Percentiles rank a stretch among this genome's conserved stretches.
Conservation (phyloP, 257 asterid genomes). For the Nicotiana tabacum region DNA sequence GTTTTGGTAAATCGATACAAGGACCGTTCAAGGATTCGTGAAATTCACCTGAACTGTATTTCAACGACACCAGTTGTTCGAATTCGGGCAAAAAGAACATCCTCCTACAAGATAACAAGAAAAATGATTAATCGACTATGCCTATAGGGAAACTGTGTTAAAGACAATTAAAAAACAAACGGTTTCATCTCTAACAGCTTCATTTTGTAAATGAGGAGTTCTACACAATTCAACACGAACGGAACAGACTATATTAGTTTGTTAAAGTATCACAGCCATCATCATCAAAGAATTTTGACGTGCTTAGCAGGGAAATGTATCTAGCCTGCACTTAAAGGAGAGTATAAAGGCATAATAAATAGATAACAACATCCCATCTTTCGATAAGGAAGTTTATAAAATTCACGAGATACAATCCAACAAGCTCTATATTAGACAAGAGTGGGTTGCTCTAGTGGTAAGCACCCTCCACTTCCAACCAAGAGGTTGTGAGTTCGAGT, state of each 20-base stretch:
- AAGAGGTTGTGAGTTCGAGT: too few relatives aligned
- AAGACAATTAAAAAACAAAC: neutral
- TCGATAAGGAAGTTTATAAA: neutral
- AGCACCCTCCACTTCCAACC: too few relatives aligned
- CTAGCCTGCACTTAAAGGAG: neutral
- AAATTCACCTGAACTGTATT: conserved; percentile 92
- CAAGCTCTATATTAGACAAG: neutral
- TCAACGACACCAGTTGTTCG: conserved; percentile 99
- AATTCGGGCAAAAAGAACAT: conserved; percentile 95
- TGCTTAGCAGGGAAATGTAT: neutral
- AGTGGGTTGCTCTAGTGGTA: too few relatives aligned
- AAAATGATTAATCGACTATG: conserved; percentile 1
- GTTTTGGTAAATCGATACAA: neutral
- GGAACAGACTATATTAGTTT: neutral
- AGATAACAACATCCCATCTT: neutral
- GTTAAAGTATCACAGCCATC: neutral
- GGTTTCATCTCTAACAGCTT: neutral
- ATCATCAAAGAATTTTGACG: neutral
- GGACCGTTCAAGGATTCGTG: neutral
- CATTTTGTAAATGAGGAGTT: neutral
- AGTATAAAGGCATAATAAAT: neutral
- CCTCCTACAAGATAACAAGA: conserved; percentile 62
- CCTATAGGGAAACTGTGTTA: neutral
- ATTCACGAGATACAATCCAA: neutral
- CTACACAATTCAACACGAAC: neutral